A percentile compares a stretch with the other conserved stretches of the same genome.
Evolutionary conservation across 306 rosid species (phyloP).

Genomic region (Fagus sylvatica): DNA sequence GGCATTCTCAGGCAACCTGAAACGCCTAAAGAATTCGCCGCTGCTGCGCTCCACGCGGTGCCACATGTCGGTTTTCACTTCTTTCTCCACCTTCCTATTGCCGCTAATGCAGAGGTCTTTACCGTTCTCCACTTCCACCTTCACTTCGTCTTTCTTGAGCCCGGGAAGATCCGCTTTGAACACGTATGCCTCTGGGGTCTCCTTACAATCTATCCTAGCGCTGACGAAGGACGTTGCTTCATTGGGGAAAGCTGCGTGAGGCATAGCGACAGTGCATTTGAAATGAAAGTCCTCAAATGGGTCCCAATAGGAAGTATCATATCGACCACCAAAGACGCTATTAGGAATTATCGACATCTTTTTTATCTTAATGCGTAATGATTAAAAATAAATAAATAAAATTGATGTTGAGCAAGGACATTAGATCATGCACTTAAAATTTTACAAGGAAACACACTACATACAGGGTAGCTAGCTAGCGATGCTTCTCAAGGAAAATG

Average conservation of each 20-base stretch:
- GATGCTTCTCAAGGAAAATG: too few relatives aligned
- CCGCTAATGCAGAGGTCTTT: constrained; percentile 40
- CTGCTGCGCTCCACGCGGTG: constrained; percentile 32
- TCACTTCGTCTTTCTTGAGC: constrained; percentile 37
- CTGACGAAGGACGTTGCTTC: constrained; percentile 29
- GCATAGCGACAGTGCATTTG: background rate
- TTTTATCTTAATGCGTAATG: background rate
- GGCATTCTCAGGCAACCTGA: constrained; percentile 49
- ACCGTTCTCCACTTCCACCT: constrained; percentile 51
- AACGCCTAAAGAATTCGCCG: constrained; percentile 40
- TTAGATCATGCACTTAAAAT: too few relatives aligned
- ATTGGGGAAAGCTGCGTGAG: background rate
- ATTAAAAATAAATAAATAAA: background rate
- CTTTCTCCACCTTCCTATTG: constrained; percentile 36
- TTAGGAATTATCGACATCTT: constrained; percentile 2
- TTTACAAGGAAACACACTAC: too few relatives aligned
- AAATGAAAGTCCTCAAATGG: constrained; percentile 4
- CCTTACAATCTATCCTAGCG: constrained; percentile 35
- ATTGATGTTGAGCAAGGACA: background rate
- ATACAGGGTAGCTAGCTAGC: too few relatives aligned
- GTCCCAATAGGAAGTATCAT: constrained; percentile 20
- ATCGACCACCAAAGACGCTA: constrained; percentile 11
- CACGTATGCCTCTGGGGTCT: constrained; percentile 39
- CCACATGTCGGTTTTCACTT: constrained; percentile 38
- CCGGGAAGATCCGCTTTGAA: constrained; percentile 46